A percentile compares a stretch with the other conserved stretches of the same genome.
Conservation (phyloP, 2,329 filamentous ascomycete genomes). For the Pseudopyricularia javanii region DNA sequence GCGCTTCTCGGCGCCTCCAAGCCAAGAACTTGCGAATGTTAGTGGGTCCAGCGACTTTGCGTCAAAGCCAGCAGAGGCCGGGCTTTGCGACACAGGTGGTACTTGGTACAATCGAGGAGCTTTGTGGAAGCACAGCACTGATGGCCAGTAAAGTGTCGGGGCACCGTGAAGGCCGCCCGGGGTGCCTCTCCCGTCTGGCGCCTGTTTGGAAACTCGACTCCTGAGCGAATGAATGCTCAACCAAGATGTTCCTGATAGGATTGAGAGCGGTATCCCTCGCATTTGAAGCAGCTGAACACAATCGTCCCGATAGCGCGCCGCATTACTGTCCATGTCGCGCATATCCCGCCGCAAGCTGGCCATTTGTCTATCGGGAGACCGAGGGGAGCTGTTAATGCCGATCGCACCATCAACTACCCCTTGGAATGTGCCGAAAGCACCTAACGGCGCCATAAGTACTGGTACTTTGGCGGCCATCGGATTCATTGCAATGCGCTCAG, state of each 20-base stretch:
- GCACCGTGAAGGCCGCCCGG: constrained; percentile 13
- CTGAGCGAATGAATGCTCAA: constrained; percentile 23
- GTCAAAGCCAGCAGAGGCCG: background rate
- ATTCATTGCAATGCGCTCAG: constrained; percentile 27
- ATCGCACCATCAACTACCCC: constrained; percentile 20
- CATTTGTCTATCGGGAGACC: constrained; percentile 41
- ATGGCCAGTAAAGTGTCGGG: constrained; percentile 12
- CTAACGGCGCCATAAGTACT: constrained; percentile 43
- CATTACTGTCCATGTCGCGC: constrained; percentile 25
- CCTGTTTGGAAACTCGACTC: background rate
- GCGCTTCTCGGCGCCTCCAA: constrained; percentile 27
- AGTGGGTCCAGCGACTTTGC: constrained; percentile 36
- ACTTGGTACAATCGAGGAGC: constrained; percentile 17
- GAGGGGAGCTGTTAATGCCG: constrained; percentile 20
- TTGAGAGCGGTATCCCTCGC: constrained; percentile 31
- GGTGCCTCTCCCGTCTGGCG: background rate
- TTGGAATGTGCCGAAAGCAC: constrained; percentile 30
- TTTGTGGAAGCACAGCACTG: constrained; percentile 14
- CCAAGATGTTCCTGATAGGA: constrained; percentile 34
- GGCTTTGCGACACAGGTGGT: background rate
- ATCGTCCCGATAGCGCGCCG: constrained; percentile 33
- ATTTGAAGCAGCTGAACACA: constrained; percentile 38
- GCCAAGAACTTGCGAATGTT: constrained; percentile 35
- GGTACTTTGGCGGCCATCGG: constrained; percentile 27
- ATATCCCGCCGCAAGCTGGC: constrained; percentile 26